Percentiles rank a stretch among this genome's conserved stretches.
Conservation (phyloP, 108 stramenopile genomes). For the Pseudonitzschia multiseries region DNA sequence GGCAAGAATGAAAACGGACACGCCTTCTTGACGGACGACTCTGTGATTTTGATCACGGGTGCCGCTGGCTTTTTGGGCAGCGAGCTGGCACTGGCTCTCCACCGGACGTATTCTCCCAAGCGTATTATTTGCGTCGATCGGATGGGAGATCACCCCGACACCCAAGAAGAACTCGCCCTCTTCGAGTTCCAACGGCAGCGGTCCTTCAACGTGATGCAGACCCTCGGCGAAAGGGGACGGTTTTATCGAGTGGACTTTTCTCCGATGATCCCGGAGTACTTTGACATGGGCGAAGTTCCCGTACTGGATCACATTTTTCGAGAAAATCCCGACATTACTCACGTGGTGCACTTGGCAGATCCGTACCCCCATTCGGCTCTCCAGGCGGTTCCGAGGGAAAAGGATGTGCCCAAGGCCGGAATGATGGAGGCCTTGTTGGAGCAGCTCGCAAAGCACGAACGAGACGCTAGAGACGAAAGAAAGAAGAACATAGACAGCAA, state of each 20-base stretch:
- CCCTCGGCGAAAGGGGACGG: constrained; percentile 32
- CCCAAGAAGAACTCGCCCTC: constrained; percentile 56
- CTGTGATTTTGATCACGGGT: constrained; percentile 80
- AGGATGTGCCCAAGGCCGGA: constrained; percentile 66
- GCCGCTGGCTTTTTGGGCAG: constrained; percentile 83
- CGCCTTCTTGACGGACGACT: constrained; percentile 38
- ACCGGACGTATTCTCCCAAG: constrained; percentile 65
- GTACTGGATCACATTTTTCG: constrained; percentile 74
- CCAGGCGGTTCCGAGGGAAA: constrained; percentile 64
- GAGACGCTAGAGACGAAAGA: constrained; percentile 10
- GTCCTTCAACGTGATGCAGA: constrained; percentile 70
- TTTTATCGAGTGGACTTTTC: constrained; percentile 80
- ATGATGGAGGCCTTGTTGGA: constrained; percentile 80
- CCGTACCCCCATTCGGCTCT: constrained; percentile 34
- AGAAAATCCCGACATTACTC: constrained; percentile 74
- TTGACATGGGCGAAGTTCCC: constrained; percentile 70
- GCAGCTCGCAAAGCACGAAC: constrained; percentile 44
- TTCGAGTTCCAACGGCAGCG: constrained; percentile 81
- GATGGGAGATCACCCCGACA: constrained; percentile 36
- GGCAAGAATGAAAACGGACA: background rate
- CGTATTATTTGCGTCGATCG: constrained; percentile 67
- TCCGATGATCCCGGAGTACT: constrained; percentile 86
- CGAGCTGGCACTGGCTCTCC: constrained; percentile 73
- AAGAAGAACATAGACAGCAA: background rate
- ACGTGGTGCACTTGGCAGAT: constrained; percentile 80